Base-by-base conservation (phyloP, 169 alveolate genomes). In the Eimeria maxima region DNA sequence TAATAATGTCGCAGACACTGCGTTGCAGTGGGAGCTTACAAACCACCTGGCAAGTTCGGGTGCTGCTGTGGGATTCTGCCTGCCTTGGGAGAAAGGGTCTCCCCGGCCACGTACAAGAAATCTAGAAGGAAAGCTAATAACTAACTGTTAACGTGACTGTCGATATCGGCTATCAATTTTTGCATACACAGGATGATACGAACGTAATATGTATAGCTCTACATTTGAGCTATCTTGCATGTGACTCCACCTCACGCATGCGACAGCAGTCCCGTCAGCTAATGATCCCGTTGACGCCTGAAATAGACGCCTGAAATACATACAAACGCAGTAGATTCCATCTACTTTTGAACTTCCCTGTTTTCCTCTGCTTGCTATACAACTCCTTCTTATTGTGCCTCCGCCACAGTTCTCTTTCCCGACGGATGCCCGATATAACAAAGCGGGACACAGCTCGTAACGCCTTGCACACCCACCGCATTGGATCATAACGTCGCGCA, bases 41-140 rank as follows among this genome's bases (percentile, higher is more conserved):
- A 38, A 53, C 83, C 55, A 73, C 55, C 50, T 4, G 14, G 83
- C 83, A 38, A n/a, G 18, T 38, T 18, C 38, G 14, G 53, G 29
- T 16, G 83, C 83, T 73, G 83, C 83, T 73, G 83, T 73, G 83
- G 55, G 83, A 73, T 38, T 16, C 18, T 33, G 83, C 55, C 53
- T 71, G n/a, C 24, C n/a, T 29, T n/a, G 55, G 29, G 27, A 18
- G 4, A 27, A 73, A 73, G 27, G 53, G 83, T 18, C 83, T 38
- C 4, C 53, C 83, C 1, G 55, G 29, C 13, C 83, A 14, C 55
- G 55, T 73, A 73, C 83, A 38, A 18, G 55, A 38, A 38, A 38
- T 33, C 7, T 5, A 38, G 29, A 16, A 16, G 83, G 27, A 73
- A 18, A 3, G 55, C 83, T 38, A 73, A 33, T 42, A 73, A 73